These are phyloP conservation scores for Penstemon davidsonii DNA, from an alignment of 257 asterid species.

Conservation along the genomic window DNA sequence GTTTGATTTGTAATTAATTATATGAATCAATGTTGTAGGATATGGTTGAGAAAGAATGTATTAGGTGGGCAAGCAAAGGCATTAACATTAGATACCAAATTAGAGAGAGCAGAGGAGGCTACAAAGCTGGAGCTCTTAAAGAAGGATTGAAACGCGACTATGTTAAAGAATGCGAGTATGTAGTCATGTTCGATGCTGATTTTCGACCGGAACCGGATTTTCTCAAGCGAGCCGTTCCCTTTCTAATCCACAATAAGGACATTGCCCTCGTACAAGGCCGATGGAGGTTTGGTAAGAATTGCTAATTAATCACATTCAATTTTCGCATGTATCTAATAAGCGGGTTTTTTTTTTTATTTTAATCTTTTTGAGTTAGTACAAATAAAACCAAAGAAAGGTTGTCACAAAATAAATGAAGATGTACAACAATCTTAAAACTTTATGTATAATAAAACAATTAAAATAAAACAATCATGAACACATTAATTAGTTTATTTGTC, in stretches of 20 bases:
- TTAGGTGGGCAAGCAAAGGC: conserved; percentile 91
- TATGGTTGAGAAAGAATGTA: conserved; percentile 87
- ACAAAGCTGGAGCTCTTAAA: conserved; percentile 97
- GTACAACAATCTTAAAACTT: too few species aligned
- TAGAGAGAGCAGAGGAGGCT: conserved; percentile 77
- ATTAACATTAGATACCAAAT: conserved; percentile 76
- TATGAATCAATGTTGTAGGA: conserved; percentile 47
- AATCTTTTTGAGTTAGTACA: background rate
- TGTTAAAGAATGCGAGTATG: conserved; percentile 78
- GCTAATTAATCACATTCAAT: background rate
- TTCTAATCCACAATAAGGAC: conserved; percentile 66
- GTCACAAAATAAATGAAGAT: too few species aligned
- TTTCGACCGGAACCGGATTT: conserved; percentile 95
- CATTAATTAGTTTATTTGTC: too few species aligned
- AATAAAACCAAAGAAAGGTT: background rate
- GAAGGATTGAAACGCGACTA: conserved; percentile 81
- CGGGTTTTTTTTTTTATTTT: background rate
- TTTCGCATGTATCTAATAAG: background rate
- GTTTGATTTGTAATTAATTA: background rate
- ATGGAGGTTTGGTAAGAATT: conserved; percentile 85
- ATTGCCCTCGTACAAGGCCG: conserved; percentile 93
- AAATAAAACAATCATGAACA: too few species aligned
- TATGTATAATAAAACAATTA: too few species aligned
- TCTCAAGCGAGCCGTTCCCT: conserved; percentile 80
- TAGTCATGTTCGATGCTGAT: conserved; percentile 89